phyloP scores from a whole-genome alignment of 2,329 filamentous ascomycete species.

The Xylaria hypoxylon region DNA sequence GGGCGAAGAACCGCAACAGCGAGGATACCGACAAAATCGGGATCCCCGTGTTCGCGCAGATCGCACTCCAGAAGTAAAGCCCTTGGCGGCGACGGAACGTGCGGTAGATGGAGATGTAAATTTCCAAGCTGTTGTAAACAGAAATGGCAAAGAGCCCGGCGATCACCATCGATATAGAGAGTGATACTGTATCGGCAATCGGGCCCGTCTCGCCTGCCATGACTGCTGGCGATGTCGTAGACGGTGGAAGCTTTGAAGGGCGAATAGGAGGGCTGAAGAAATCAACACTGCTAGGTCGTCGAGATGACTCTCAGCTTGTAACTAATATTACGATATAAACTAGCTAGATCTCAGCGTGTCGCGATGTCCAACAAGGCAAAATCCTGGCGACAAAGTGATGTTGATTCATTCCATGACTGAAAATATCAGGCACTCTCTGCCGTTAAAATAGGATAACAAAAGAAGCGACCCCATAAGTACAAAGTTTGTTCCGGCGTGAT shows the following conservation, averaged over 20 bases:
- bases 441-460: neutral
- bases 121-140: constrained; percentile 56
- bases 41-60: constrained; percentile 49
- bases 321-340: constrained; percentile 8
- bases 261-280: neutral
- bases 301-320: neutral
- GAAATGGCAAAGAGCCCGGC: constrained; percentile 46
- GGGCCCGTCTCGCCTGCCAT: constrained; percentile 35
- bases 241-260: too few species aligned
- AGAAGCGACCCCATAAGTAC: neutral
- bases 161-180: constrained; percentile 27
- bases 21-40: constrained; percentile 32
- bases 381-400: neutral
- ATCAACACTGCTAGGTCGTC: neutral
- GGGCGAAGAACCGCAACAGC: constrained; percentile 37
- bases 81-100: constrained; percentile 55
- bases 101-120: constrained; percentile 54
- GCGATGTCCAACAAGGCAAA: neutral
- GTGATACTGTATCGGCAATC: constrained; percentile 12
- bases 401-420: neutral
- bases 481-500: neutral
- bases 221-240: neutral
- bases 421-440: neutral
- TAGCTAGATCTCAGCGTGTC: neutral
- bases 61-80: constrained; percentile 57